A percentile compares a stretch with the other conserved stretches of the same genome.
Evolutionary conservation across 2,329 filamentous ascomycete genomes (phyloP).

Genomic region (Botrytis porri): DNA sequence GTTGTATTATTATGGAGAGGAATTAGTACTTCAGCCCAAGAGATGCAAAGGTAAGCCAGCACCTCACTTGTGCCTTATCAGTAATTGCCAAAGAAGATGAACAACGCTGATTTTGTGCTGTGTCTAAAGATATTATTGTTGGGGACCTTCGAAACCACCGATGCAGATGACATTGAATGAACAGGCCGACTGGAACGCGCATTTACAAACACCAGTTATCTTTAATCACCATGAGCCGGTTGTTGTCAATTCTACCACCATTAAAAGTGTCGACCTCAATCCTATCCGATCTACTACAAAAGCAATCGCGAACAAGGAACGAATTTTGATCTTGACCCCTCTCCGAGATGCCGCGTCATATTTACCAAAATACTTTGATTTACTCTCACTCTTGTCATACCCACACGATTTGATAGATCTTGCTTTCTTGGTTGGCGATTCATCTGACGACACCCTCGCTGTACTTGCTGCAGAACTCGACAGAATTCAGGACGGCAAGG

Average conservation of each 20-base stretch:
- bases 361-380: constrained; percentile 88
- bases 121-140: constrained; percentile 82
- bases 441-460: constrained; percentile 86
- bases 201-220: constrained; percentile 86
- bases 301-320: constrained; percentile 77
- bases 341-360: constrained; percentile 83
- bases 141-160: constrained; percentile 90
- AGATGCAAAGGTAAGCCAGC: constrained; percentile 76
- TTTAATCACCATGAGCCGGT: constrained; percentile 94
- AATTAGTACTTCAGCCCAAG: constrained; percentile 73
- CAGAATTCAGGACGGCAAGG: constrained; percentile 76
- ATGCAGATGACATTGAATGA: constrained; percentile 95
- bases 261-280: constrained; percentile 82
- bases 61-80: constrained; percentile 14
- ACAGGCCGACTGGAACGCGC: constrained; percentile 81
- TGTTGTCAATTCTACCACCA: constrained; percentile 76
- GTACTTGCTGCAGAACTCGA: constrained; percentile 81
- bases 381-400: constrained; percentile 85
- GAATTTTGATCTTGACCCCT: constrained; percentile 87
- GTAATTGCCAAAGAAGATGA: background rate
- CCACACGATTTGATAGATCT: constrained; percentile 94
- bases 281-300: constrained; percentile 75
- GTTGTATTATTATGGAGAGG: constrained; percentile 85
- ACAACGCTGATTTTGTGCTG: constrained; percentile 13
- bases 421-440: constrained; percentile 91